These are phyloP conservation scores for Phlebiopsis flavidoalba DNA, from an alignment of 768 basidiomycete species.

Conservation along the genomic window DNA sequence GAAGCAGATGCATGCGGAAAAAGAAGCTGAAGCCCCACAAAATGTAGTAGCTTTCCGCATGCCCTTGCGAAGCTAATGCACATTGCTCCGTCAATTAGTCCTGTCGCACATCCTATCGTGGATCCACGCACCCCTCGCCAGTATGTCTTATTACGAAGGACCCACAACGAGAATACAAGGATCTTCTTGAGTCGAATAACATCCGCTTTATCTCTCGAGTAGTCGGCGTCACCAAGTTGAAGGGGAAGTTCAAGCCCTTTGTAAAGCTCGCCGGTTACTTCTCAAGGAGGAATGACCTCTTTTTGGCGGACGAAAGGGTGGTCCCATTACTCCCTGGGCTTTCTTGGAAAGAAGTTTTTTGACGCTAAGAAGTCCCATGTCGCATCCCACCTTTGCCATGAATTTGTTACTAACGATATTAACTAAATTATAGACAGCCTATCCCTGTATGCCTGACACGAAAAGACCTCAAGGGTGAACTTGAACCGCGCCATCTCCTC, in stretches of 20 bases:
- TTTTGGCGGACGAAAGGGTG: slow-evolving; percentile 90
- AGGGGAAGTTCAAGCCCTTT: slow-evolving; percentile 86
- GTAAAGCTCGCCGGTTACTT: slow-evolving; percentile 48
- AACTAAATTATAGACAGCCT: slow-evolving; percentile 61
- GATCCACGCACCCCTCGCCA: slow-evolving; percentile 75
- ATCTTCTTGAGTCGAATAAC: slow-evolving; percentile 69
- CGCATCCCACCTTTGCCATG: slow-evolving; percentile 2
- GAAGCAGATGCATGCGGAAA: slow-evolving; percentile 72
- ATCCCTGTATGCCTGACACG: slow-evolving; percentile 88
- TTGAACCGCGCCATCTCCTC: slow-evolving; percentile 91
- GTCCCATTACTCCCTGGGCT: slow-evolving; percentile 82
- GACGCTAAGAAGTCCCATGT: slow-evolving; percentile 91
- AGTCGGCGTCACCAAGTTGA: slow-evolving; percentile 86
- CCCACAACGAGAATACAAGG: slow-evolving; percentile 95
- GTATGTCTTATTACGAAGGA: slow-evolving; percentile 94
- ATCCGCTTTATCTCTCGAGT: slow-evolving; percentile 91
- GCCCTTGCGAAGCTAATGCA: neutral
- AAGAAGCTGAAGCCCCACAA: slow-evolving; percentile 75
- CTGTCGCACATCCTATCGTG: slow-evolving; percentile 74
- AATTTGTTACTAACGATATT: neutral
- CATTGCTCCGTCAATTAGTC: slow-evolving; percentile 32
- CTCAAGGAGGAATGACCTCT: slow-evolving; percentile 79
- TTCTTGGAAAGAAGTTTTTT: slow-evolving; percentile 87
- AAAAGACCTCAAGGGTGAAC: slow-evolving; percentile 87
- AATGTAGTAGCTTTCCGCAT: slow-evolving; percentile 50